Conservation (phyloP, 495 filamentous ascomycete species). For the Penicillium lividum region DNA sequence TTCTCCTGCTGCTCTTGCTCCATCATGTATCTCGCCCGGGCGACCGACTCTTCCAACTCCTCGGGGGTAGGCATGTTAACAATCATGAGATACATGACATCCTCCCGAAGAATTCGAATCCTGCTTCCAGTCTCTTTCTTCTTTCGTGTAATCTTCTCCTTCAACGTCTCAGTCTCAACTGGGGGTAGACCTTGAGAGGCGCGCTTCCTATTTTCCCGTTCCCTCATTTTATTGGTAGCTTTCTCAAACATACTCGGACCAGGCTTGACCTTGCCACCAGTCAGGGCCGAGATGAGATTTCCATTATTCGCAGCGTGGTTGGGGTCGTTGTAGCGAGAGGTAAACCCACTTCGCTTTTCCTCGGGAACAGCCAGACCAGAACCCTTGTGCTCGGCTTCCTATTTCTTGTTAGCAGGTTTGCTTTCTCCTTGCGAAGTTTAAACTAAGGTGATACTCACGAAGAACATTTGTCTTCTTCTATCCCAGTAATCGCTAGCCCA, state of each 20-base stretch:
- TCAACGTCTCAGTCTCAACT: background rate
- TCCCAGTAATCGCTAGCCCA: slow-evolving; percentile 21
- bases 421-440: background rate
- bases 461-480: slow-evolving; percentile 8
- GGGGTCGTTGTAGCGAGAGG: slow-evolving; percentile 21
- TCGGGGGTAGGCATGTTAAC: slow-evolving; percentile 2
- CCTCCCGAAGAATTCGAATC: background rate
- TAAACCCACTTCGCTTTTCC: background rate
- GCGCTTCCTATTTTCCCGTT: background rate
- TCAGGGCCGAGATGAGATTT: slow-evolving; percentile 15
- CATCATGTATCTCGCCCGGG: background rate
- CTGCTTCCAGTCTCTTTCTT: background rate
- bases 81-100: background rate
- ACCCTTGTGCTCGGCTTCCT: slow-evolving; percentile 15
- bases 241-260: background rate
- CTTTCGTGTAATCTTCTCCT: background rate
- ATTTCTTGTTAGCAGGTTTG: background rate
- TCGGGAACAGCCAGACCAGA: slow-evolving; percentile 8
- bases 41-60: background rate
- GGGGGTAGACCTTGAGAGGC: background rate
- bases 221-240: background rate
- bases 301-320: slow-evolving; percentile 21
- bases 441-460: slow-evolving; percentile 4
- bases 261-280: slow-evolving; percentile 12
- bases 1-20: background rate